A percentile compares a stretch with the other conserved stretches of the same genome.
Conservation (phyloP, 345 rosid genomes). For the Dovyalis caffra region DNA sequence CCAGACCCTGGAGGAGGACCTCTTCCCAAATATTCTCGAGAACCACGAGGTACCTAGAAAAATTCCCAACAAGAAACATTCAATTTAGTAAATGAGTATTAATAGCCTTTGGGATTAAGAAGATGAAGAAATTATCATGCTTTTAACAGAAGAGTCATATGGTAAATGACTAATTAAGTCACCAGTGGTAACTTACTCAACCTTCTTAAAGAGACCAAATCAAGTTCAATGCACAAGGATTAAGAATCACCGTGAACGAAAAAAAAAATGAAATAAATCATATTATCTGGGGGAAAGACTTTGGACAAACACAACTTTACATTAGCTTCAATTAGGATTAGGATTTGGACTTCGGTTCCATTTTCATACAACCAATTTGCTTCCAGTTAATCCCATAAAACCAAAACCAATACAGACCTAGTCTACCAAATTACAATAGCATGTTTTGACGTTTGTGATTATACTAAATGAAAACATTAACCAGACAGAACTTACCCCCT, state of each 20-base stretch:
- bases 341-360: background rate
- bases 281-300: background rate
- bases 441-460: background rate
- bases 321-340: background rate
- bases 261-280: background rate
- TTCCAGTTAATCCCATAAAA: background rate
- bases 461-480: background rate
- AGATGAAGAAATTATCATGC: background rate
- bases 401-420: background rate
- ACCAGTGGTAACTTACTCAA: background rate
- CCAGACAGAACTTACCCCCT: conserved; percentile 52
- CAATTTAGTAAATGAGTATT: background rate
- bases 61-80: background rate
- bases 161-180: background rate
- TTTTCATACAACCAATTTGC: background rate
- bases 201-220: background rate
- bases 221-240: background rate
- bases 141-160: background rate
- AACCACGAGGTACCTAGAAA: conserved; percentile 74
- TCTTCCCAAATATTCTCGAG: conserved; percentile 76
- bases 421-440: background rate
- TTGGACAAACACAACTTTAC: background rate
- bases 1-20: conserved; percentile 98
- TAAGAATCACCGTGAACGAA: background rate
- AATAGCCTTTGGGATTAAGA: background rate